Conservation (phyloP, 2,329 filamentous ascomycete genomes). For the Trichophyton equinum region DNA sequence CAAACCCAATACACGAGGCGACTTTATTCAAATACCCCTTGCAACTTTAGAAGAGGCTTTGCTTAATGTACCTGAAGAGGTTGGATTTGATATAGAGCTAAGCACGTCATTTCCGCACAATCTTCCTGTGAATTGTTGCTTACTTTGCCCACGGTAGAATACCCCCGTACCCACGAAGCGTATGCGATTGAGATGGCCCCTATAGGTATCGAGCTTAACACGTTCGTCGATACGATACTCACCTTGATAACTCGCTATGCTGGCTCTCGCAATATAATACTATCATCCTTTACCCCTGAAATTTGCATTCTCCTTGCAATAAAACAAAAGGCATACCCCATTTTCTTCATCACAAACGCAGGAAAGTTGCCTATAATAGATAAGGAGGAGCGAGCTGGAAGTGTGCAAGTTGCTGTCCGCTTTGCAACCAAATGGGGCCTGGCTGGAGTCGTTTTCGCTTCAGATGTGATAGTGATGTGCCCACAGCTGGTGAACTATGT, state of each 20-base stretch:
- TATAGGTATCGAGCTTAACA: slow-evolving; percentile 29
- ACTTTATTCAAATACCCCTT: slow-evolving; percentile 29
- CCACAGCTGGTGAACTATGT: slow-evolving; percentile 27
- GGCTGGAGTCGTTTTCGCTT: slow-evolving; percentile 26
- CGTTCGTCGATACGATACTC: slow-evolving; percentile 29
- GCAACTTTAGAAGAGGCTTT: slow-evolving; percentile 30
- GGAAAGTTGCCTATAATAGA: slow-evolving; percentile 19
- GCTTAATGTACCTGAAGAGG: slow-evolving; percentile 21
- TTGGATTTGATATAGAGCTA: slow-evolving; percentile 33
- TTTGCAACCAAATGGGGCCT: slow-evolving; percentile 30
- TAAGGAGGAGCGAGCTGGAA: slow-evolving; percentile 22
- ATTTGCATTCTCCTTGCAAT: slow-evolving; percentile 18
- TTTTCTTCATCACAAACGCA: slow-evolving; percentile 21
- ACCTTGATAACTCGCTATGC: slow-evolving; percentile 19
- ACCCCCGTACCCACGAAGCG: slow-evolving; percentile 30
- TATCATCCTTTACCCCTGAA: slow-evolving; percentile 21
- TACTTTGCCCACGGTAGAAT: slow-evolving; percentile 21
- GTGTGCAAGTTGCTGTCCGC: slow-evolving; percentile 26
- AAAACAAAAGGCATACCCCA: slow-evolving; percentile 17
- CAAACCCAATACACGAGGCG: slow-evolving; percentile 30
- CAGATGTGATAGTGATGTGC: slow-evolving; percentile 26
- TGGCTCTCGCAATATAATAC: slow-evolving; percentile 21
- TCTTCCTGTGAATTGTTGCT: background rate
- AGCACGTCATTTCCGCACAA: slow-evolving; percentile 19
- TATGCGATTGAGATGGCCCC: slow-evolving; percentile 23